Evolutionary conservation across 2,329 filamentous ascomycete genomes (phyloP).

Genomic region (Thelonectria discophora): DNA sequence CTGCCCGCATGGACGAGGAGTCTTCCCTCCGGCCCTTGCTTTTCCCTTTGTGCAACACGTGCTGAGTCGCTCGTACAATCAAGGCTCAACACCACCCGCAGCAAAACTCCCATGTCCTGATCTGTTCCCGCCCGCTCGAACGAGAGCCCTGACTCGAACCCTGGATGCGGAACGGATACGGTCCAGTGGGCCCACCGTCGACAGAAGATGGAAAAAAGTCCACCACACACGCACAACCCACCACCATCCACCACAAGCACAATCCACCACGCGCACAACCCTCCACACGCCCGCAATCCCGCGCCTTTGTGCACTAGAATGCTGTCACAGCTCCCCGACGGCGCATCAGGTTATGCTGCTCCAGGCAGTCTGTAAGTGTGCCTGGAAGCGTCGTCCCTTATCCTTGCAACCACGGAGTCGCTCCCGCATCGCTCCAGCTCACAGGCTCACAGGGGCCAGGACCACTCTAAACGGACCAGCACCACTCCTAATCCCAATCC

Average conservation of each 20-base stretch:
- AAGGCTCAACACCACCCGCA: constrained; percentile 38
- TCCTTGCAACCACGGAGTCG: neutral
- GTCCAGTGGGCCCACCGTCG: constrained; percentile 34
- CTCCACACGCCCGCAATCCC: too few relatives aligned
- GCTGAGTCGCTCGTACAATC: constrained; percentile 25
- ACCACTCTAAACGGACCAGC: constrained; percentile 13
- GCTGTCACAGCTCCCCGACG: constrained; percentile 13
- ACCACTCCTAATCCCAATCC: constrained; percentile 24
- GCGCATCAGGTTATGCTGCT: constrained; percentile 8
- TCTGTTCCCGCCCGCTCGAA: constrained; percentile 28
- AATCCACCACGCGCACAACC: too few relatives aligned
- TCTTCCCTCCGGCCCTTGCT: neutral
- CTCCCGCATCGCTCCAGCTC: constrained; percentile 10
- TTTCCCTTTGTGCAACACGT: constrained; percentile 5
- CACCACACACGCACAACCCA: constrained; percentile 11
- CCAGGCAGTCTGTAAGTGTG: constrained; percentile 2
- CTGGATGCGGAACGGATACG: constrained; percentile 40
- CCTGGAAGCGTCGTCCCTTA: neutral
- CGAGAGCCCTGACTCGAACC: constrained; percentile 41
- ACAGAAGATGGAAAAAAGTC: too few relatives aligned
- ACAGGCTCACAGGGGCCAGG: neutral
- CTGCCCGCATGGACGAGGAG: constrained; percentile 1
- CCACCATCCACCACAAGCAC: constrained; percentile 20
- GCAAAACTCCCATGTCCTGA: constrained; percentile 39
- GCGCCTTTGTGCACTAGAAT: neutral